Conservation (phyloP, 306 rosid species). For the Rubus idaeus region DNA sequence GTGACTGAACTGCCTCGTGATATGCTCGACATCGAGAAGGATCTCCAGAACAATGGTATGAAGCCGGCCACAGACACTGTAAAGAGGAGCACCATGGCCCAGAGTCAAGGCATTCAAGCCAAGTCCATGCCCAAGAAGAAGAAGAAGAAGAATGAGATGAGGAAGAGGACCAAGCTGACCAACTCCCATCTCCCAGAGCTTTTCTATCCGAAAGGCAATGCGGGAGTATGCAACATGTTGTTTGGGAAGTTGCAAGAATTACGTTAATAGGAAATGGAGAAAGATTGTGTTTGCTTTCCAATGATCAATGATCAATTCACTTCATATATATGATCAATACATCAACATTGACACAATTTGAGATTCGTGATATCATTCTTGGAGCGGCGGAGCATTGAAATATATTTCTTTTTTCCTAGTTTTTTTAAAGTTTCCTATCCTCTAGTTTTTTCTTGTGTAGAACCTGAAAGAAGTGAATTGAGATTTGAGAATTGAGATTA, state of each 20-base stretch:
- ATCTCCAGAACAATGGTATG: conserved; percentile 91
- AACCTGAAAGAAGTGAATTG: no score
- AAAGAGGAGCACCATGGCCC: conserved; percentile 81
- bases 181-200: conserved; percentile 97
- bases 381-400: no score
- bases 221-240: not conserved
- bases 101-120: conserved; percentile 67
- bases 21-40: conserved; percentile 88
- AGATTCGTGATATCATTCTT: no score
- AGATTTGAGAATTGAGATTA: no score
- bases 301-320: no score
- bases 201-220: conserved; percentile 30
- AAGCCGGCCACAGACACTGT: conserved; percentile 97
- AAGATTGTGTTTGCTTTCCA: no score
- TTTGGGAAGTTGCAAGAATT: not conserved
- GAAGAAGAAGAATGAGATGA: conserved; percentile 61
- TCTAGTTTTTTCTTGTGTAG: no score
- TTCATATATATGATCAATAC: no score
- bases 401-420: no score
- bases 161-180: conserved; percentile 96
- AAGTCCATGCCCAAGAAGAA: conserved; percentile 86
- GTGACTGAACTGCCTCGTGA: conserved; percentile 84
- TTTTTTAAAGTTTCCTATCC: no score
- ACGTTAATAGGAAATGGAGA: not conserved
- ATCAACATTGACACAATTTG: no score